Evolutionary conservation across 2,329 filamentous ascomycete species (phyloP), one percentile per base, ranked within the genome.

Genomic region (Aspergillus aculeatus): DNA sequence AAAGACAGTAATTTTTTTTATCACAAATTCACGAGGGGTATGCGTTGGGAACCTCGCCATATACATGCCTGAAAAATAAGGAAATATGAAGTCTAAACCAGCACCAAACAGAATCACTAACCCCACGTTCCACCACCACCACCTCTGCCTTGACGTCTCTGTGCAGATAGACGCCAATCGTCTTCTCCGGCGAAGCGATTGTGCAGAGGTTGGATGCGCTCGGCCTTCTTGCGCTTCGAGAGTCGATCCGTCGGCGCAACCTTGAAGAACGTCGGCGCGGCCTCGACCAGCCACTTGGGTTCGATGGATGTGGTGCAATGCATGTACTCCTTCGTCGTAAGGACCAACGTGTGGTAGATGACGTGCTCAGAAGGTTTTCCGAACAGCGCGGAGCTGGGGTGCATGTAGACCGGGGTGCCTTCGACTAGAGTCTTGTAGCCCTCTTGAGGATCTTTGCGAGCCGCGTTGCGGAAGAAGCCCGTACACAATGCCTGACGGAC

Each of bases 261-360:
- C 83, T 96, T 96, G 86, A 98, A 99, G 81, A 98, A 99, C 0
- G 92, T 97, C 10, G 96, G 95, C n/a, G 96, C 95, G 12, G 93
- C 94, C 70, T 97, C 93, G 1, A 98, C 92, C 23, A 99, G 84
- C 86, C 86, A 89, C 75, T 96, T 96, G 9, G 95, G 94, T 78
- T 99, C 95, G 69, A 99, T 98, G 4, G 86, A 85, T 3, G 92
- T 96, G 14, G 92, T 95, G 73, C 86, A 91, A 71, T 96, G 93
- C 95, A 99, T 98, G 77, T 98, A 99, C 79, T 99, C 95, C 79
- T 96, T 94, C n/a, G 77, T 81, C 5, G 80, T 82, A 38, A 82
- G 73, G 10, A 81, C 79, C 56, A 82, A 62, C 0, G 75, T 78
- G 71, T 97, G 89, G 74, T 96, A 99, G 57, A 99, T 91, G 35